Conservation (phyloP, 2,329 filamentous ascomycete species). For the Apiospora sp. region DNA sequence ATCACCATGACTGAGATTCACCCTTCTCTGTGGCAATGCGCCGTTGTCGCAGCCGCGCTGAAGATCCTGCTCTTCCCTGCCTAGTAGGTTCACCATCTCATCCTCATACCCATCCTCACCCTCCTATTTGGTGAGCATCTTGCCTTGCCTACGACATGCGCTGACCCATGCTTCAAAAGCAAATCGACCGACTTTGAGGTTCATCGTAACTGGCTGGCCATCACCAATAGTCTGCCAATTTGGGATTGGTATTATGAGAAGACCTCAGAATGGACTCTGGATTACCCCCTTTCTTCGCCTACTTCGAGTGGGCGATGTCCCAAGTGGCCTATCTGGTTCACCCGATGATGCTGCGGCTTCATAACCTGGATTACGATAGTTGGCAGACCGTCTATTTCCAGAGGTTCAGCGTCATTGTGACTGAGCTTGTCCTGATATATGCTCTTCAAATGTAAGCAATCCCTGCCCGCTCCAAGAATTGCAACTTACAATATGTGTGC, state of each 20-base stretch:
- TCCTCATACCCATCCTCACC: slow-evolving; percentile 22
- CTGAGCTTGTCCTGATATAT: slow-evolving; percentile 84
- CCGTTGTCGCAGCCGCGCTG: slow-evolving; percentile 83
- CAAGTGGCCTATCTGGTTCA: slow-evolving; percentile 81
- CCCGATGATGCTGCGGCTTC: slow-evolving; percentile 80
- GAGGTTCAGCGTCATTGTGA: slow-evolving; percentile 83
- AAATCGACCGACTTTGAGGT: slow-evolving; percentile 99
- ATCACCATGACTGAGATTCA: slow-evolving; percentile 77
- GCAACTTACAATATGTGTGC: slow-evolving; percentile 18
- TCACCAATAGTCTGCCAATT: slow-evolving; percentile 87
- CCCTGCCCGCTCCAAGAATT: slow-evolving; percentile 26
- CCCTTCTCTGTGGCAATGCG: slow-evolving; percentile 89
- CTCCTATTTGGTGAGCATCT: neutral
- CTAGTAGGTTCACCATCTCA: slow-evolving; percentile 71
- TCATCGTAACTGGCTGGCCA: slow-evolving; percentile 97
- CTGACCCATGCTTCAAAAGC: slow-evolving; percentile 55
- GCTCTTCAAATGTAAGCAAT: slow-evolving; percentile 75
- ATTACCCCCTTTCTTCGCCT: slow-evolving; percentile 99
- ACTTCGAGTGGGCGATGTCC: slow-evolving; percentile 93
- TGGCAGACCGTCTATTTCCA: slow-evolving; percentile 97
- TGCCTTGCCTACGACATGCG: slow-evolving; percentile 12
- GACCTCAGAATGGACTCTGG: slow-evolving; percentile 98
- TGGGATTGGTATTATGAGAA: slow-evolving; percentile 96
- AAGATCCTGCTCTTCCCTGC: slow-evolving; percentile 93
- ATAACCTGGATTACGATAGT: slow-evolving; percentile 85